Percentiles rank a stretch among this genome's conserved stretches.
These are phyloP conservation scores for Acrocalymma vagum DNA, from an alignment of 2,329 filamentous ascomycete species.

Conservation along the genomic window DNA sequence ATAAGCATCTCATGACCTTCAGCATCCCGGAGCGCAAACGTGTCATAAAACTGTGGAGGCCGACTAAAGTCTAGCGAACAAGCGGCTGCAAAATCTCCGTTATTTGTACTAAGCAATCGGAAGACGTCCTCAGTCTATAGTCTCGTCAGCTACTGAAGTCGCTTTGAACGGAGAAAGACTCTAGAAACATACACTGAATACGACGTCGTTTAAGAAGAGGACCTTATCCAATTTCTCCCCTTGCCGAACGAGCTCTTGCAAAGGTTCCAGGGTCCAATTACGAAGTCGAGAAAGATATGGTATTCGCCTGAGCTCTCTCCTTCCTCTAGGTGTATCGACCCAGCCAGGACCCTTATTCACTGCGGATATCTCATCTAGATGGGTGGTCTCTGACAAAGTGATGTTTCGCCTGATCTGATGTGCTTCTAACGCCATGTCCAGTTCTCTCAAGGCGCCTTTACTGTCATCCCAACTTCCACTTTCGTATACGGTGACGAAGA, in stretches of 20 bases:
- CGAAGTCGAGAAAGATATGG: slow-evolving; percentile 71
- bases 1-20: slow-evolving; percentile 60
- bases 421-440: slow-evolving; percentile 62
- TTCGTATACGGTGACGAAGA: slow-evolving; percentile 72
- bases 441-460: slow-evolving; percentile 65
- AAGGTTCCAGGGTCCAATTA: slow-evolving; percentile 67
- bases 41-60: slow-evolving; percentile 66
- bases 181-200: slow-evolving; percentile 60
- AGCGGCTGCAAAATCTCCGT: slow-evolving; percentile 66
- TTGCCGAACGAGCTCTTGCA: slow-evolving; percentile 59
- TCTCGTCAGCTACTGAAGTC: neutral
- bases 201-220: slow-evolving; percentile 69
- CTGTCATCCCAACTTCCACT: slow-evolving; percentile 74
- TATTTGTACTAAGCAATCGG: slow-evolving; percentile 63
- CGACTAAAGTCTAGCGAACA: slow-evolving; percentile 68
- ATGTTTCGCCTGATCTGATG: slow-evolving; percentile 64
- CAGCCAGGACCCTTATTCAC: slow-evolving; percentile 56
- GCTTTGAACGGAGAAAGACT: neutral
- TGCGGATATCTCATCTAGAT: slow-evolving; percentile 35
- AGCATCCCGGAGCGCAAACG: slow-evolving; percentile 66
- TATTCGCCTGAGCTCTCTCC: slow-evolving; percentile 69
- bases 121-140: slow-evolving; percentile 61
- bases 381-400: slow-evolving; percentile 64
- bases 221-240: slow-evolving; percentile 65
- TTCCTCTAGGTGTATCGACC: slow-evolving; percentile 63